A percentile compares a stretch with the other conserved stretches of the same genome.
phyloP scores from a whole-genome alignment of 108 stramenopile genomes.

The Bacterosira constricta region DNA sequence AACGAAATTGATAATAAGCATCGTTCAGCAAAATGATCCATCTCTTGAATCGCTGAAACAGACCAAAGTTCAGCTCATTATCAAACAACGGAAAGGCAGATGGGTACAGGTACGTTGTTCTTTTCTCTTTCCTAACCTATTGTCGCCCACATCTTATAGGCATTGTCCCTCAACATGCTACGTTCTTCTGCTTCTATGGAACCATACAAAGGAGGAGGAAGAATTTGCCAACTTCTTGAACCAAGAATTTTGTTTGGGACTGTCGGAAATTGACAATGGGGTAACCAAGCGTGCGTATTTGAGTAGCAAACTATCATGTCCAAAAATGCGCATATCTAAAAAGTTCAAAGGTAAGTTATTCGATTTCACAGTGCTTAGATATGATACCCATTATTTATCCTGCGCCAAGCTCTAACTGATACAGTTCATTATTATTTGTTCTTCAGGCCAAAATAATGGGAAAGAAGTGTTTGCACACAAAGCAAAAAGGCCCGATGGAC shows the following conservation, averaged over 20 bases:
- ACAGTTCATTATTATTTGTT: not conserved
- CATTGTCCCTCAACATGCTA: too few species aligned
- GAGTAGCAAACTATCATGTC: slow-evolving; percentile 36
- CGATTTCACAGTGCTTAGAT: too few species aligned
- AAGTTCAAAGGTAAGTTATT: slow-evolving; percentile 31
- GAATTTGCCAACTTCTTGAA: slow-evolving; percentile 34
- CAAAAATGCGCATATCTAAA: slow-evolving; percentile 43
- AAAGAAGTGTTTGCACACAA: slow-evolving; percentile 14
- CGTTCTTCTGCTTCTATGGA: not conserved
- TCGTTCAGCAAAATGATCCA: slow-evolving; percentile 1
- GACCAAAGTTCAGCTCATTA: not conserved
- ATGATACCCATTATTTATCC: too few species aligned
- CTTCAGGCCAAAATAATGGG: slow-evolving; percentile 34
- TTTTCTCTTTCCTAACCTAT: too few species aligned
- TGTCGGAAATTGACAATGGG: slow-evolving; percentile 14
- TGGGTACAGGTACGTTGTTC: slow-evolving; percentile 9
- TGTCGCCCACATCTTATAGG: too few species aligned
- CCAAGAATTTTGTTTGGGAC: slow-evolving; percentile 29
- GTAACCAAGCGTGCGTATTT: slow-evolving; percentile 36
- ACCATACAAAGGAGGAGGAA: slow-evolving; percentile 28
- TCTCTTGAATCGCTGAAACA: slow-evolving; percentile 9
- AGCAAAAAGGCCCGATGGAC: slow-evolving; percentile 4
- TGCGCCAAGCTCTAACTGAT: too few species aligned
- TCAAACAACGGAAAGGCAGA: slow-evolving; percentile 11
- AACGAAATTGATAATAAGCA: slow-evolving; percentile 1